Percentiles rank a stretch among this genome's conserved stretches.
Evolutionary conservation across 768 basidiomycete species (phyloP).

Genomic region (Lactifluus subvellereus): DNA sequence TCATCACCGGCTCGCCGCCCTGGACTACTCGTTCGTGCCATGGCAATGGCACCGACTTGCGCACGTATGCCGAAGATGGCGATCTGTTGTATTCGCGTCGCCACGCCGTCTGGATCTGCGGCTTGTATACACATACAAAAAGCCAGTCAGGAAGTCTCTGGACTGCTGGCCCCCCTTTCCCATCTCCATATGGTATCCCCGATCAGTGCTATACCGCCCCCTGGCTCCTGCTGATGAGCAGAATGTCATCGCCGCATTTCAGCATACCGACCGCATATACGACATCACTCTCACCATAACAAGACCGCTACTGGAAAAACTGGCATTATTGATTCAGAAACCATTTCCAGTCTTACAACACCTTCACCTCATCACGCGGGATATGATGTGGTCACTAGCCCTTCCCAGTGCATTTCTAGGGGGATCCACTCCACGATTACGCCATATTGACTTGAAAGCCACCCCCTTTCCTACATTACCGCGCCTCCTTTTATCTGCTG

Average conservation of each 20-base stretch:
- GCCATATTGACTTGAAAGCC: slow-evolving; percentile 1
- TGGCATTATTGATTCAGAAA: background rate
- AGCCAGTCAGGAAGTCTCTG: slow-evolving; percentile 8
- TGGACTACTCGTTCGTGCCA: slow-evolving; percentile 2
- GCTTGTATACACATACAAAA: slow-evolving; percentile 16
- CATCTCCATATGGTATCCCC: slow-evolving; percentile 15
- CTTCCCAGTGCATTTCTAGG: slow-evolving; percentile 12
- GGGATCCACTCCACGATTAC: slow-evolving; percentile 4
- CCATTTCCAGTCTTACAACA: background rate
- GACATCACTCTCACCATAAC: slow-evolving; percentile 19
- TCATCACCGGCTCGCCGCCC: background rate
- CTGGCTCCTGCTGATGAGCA: slow-evolving; percentile 4
- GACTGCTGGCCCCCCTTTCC: slow-evolving; percentile 14
- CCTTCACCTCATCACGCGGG: slow-evolving; percentile 6
- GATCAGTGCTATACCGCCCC: background rate
- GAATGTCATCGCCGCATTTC: slow-evolving; percentile 6
- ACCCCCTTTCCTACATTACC: slow-evolving; percentile 13
- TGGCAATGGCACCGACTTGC: slow-evolving; percentile 20
- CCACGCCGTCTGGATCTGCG: slow-evolving; percentile 11
- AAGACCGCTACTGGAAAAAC: background rate
- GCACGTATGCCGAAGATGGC: slow-evolving; percentile 17
- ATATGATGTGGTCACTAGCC: background rate
- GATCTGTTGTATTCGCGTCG: slow-evolving; percentile 10
- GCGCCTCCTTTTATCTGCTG: slow-evolving; percentile 4
- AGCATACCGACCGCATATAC: slow-evolving; percentile 9